Evolutionary conservation across 2,329 filamentous ascomycete species (phyloP).

Genomic region (Nigrospora sphaerica): DNA sequence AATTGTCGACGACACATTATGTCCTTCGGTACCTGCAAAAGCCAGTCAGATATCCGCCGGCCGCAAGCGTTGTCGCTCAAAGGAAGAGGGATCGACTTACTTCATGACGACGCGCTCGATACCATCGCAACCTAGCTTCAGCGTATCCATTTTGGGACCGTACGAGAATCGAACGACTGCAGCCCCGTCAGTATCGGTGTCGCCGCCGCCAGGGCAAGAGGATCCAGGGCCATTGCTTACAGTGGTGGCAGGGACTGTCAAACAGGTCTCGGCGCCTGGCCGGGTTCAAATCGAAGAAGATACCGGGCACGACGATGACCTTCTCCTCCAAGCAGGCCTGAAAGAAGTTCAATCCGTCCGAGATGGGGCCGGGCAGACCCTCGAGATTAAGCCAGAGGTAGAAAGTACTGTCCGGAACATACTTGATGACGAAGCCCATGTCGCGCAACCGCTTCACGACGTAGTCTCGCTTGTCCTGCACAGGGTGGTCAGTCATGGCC

Average conservation of each 20-base stretch:
- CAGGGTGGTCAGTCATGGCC: slow-evolving; percentile 10
- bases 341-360: slow-evolving; percentile 95
- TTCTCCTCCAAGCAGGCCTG: slow-evolving; percentile 87
- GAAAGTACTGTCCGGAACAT: slow-evolving; percentile 85
- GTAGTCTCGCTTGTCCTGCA: slow-evolving; percentile 79
- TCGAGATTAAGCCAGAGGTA: slow-evolving; percentile 73
- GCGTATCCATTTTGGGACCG: slow-evolving; percentile 71
- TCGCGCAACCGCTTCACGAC: slow-evolving; percentile 70
- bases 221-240: slow-evolving; percentile 11
- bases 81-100: slow-evolving; percentile 23
- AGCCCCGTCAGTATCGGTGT: slow-evolving; percentile 4
- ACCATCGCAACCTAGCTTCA: slow-evolving; percentile 74
- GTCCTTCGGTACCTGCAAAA: no score
- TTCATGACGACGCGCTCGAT: slow-evolving; percentile 77
- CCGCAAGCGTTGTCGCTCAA: no score
- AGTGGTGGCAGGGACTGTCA: slow-evolving; percentile 90
- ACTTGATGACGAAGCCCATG: slow-evolving; percentile 83
- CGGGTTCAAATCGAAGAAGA: slow-evolving; percentile 96
- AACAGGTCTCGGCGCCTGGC: slow-evolving; percentile 84
- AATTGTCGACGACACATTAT: no score
- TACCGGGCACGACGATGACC: slow-evolving; percentile 93
- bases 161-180: slow-evolving; percentile 73
- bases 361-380: slow-evolving; percentile 70
- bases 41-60: no score
- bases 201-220: no score